Evolutionary conservation across 306 rosid genomes (phyloP).

Genomic region (Purshia tridentata): DNA sequence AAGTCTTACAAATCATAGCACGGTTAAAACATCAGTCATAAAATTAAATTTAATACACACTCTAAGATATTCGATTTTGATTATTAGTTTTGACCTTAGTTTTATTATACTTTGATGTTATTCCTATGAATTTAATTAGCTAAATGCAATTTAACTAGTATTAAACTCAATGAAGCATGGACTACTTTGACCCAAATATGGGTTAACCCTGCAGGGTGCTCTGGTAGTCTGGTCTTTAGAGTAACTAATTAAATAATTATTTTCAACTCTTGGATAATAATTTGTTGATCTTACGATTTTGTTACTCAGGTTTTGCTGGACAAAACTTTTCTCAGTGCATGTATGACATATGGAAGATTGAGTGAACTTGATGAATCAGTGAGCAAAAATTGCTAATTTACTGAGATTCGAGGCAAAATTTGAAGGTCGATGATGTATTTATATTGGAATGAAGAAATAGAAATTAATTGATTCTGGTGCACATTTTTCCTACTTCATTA

Average conservation of each 20-base stretch:
- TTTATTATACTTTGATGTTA: neutral
- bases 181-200: neutral
- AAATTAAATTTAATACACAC: neutral
- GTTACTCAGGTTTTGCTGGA: constrained; percentile 2
- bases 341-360: neutral
- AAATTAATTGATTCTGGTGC: constrained; percentile 6
- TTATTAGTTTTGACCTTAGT: neutral
- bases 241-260: no score
- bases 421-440: constrained; percentile 11
- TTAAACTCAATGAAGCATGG: neutral
- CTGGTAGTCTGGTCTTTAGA: neutral
- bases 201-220: neutral
- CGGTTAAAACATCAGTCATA: neutral
- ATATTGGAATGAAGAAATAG: constrained; percentile 7
- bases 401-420: neutral
- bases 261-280: no score
- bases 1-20: neutral
- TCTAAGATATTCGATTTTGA: neutral
- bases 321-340: neutral
- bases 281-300: no score
- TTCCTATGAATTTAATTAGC: neutral
- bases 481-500: neutral
- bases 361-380: neutral
- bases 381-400: constrained; percentile 1
- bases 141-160: neutral